Evolutionary conservation across 768 basidiomycete species (phyloP), one percentile per base, ranked within the genome.

Genomic region (Xerocomellus intermedius): DNA sequence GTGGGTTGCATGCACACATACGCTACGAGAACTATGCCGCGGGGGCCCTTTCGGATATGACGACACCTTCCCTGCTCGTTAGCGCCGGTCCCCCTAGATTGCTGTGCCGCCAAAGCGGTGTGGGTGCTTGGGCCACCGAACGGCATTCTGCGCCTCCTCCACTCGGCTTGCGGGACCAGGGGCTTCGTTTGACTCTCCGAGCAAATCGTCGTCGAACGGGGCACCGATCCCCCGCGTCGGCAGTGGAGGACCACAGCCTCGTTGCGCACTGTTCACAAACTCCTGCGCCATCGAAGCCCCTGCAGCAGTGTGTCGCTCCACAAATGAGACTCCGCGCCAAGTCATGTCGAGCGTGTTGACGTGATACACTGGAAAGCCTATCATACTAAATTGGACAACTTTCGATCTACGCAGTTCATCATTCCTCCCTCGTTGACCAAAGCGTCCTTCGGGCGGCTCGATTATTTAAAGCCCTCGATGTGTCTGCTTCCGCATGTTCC

Each of bases 281-380:
- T 42, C 55, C 66, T 54, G 48, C 51, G 53, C 56, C 45, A 51
- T 55, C n/a, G 13, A 8, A 42, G 22, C 30, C 50, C 41, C 45
- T 45, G 32, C 49, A 5, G 50, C 45, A 28, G 36, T 50, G 43
- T 26, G 28, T 36, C 38, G 26, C 39, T 19, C 38, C 5, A 24
- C 19, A 33, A 38, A 64, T 57, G 22, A 42, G n/a, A 54, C 62
- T 61, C 53, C 58, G 55, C 55, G 42, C 21, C 4, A 33, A 17
- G 24, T 21, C 35, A 13, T 8, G 13, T 42, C 24, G 57, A 22
- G 47, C 36, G 6, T 36, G 50, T 52, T 61, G 26, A 66, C 62
- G 67, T 63, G 50, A 58, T 65, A 43, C 68, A 71, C 69, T 65
- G 66, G 68, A 69, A 59, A 59, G 56, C 14, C 26, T 58, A 57